Evolutionary conservation across 148 eudicot species (phyloP).

Genomic region (Oxyria digyna): DNA sequence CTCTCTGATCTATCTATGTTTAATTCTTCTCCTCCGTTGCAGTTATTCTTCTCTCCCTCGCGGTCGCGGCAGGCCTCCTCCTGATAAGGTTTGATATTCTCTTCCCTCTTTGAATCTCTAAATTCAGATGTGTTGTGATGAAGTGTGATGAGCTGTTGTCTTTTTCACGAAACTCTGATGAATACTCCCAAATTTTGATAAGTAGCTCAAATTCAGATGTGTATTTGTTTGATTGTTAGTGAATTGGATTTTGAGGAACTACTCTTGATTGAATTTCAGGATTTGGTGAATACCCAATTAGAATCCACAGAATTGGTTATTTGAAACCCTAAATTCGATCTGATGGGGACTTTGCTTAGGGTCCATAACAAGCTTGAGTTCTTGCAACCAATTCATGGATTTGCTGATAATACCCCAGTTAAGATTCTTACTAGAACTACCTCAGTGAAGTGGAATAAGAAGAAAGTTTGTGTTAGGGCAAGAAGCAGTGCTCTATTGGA

Average conservation of each 20-base stretch:
- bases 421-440: conserved; percentile 17
- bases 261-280: conserved; percentile 9
- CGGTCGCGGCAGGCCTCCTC: background rate
- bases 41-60: background rate
- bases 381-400: conserved; percentile 48
- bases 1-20: background rate
- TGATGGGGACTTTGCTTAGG: conserved; percentile 74
- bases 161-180: background rate
- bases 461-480: conserved; percentile 27
- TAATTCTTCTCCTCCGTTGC: background rate
- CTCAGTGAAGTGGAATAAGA: conserved; percentile 24
- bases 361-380: conserved; percentile 67
- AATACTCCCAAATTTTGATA: background rate
- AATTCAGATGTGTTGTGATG: background rate
- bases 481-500: conserved; percentile 62
- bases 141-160: background rate
- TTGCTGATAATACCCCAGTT: conserved; percentile 41
- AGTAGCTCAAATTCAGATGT: too few species aligned
- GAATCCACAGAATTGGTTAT: background rate
- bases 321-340: conserved; percentile 3
- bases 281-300: conserved; percentile 28
- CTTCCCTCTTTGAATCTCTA: background rate
- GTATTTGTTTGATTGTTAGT: background rate
- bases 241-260: background rate
- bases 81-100: background rate